A percentile compares a stretch with the other conserved stretches of the same genome.
Conservation (phyloP, 1,139 yeast species). For the Torulaspora pretoriensis region DNA sequence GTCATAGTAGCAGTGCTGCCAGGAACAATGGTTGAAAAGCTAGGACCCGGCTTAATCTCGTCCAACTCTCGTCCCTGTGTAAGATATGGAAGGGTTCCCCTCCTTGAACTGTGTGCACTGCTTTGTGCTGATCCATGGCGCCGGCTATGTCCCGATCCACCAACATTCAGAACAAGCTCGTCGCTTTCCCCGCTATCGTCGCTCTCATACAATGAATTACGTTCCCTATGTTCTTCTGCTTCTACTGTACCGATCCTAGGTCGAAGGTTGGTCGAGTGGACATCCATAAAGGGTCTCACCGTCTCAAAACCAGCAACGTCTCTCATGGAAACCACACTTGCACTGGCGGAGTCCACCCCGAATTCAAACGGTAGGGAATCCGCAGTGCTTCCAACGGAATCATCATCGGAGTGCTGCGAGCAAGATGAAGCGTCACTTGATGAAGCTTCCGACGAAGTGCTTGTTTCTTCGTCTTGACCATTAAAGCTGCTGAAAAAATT, state of each 20-base stretch:
- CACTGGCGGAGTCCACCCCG: conserved; percentile 30
- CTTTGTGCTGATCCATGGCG: conserved; percentile 16
- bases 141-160: conserved; percentile 17
- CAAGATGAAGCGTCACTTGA: conserved; percentile 14
- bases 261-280: conserved; percentile 8
- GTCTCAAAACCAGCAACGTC: conserved; percentile 19
- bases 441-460: conserved; percentile 17
- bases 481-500: conserved; percentile 25
- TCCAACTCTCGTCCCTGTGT: conserved; percentile 2
- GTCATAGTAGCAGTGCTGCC: conserved; percentile 9
- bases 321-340: conserved; percentile 27
- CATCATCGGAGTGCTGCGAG: conserved; percentile 14
- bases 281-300: conserved; percentile 18
- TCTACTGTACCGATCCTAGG: conserved; percentile 4
- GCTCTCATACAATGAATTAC: background rate
- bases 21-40: conserved; percentile 1
- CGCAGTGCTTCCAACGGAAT: conserved; percentile 21
- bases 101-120: conserved; percentile 12
- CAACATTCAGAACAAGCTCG: conserved; percentile 19
- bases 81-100: conserved; percentile 10
- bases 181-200: conserved; percentile 13
- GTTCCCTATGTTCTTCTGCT: background rate
- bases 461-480: conserved; percentile 22
- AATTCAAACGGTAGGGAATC: conserved; percentile 33
- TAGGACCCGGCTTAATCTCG: conserved; percentile 5